Conservation (phyloP, 2,329 filamentous ascomycete species). For the Arthrocladium fulminans region DNA sequence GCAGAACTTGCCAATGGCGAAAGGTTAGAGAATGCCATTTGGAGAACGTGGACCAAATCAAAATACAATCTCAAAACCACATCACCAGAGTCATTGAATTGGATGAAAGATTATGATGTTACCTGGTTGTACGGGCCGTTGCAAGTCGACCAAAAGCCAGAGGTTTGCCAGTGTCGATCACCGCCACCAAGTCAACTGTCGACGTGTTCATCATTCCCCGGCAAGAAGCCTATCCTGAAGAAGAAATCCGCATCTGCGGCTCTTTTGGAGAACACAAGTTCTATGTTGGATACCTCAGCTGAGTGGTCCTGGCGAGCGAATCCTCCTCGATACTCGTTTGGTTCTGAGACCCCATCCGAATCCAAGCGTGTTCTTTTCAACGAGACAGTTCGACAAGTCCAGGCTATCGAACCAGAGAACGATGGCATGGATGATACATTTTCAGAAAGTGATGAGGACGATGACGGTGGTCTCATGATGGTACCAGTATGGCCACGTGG, state of each 20-base stretch:
- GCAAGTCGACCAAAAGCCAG: conserved; percentile 59
- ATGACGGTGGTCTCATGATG: conserved; percentile 77
- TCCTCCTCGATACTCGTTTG: conserved; percentile 54
- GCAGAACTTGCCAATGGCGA: conserved; percentile 73
- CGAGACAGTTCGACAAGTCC: conserved; percentile 90
- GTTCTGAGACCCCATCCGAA: conserved; percentile 49
- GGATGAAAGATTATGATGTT: conserved; percentile 95
- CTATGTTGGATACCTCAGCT: conserved; percentile 51
- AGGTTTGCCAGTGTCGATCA: conserved; percentile 37
- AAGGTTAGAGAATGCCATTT: conserved; percentile 88
- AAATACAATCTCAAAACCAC: conserved; percentile 82
- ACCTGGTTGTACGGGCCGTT: conserved; percentile 95
- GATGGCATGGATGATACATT: conserved; percentile 62
- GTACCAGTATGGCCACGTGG: conserved; percentile 50
- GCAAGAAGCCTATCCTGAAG: conserved; percentile 85
- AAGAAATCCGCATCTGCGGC: conserved; percentile 94
- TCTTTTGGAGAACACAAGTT: conserved; percentile 61
- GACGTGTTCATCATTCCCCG: conserved; percentile 58
- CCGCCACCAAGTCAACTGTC: conserved; percentile 49
- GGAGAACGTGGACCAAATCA: conserved; percentile 92
- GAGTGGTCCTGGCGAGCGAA: conserved; percentile 14
- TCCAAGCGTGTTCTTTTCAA: conserved; percentile 92
- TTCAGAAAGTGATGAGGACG: conserved; percentile 46
- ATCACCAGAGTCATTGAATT: conserved; percentile 85
- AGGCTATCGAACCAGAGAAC: conserved; percentile 80